Conservation (phyloP, 768 basidiomycete genomes). For the Suillus subaureus region DNA sequence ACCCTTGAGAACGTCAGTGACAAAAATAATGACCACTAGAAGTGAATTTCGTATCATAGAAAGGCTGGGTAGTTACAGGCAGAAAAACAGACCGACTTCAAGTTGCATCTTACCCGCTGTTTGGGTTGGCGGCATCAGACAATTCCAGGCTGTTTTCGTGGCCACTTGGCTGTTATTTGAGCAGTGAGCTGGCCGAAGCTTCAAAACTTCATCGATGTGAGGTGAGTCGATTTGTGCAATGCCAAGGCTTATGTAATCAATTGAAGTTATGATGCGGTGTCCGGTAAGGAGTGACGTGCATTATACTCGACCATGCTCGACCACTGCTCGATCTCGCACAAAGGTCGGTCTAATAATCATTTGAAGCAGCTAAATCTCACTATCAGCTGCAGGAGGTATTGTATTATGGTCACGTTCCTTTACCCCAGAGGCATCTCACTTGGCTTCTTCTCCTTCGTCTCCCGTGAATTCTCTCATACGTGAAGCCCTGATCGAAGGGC, state of each 20-base stretch:
- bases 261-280: constrained; percentile 1
- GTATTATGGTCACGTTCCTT: constrained; percentile 96
- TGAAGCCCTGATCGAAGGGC: constrained; percentile 90
- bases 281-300: not conserved
- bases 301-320: constrained; percentile 68
- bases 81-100: not conserved
- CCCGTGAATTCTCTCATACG: constrained; percentile 89
- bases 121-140: not conserved
- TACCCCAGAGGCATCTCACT: constrained; percentile 78
- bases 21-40: not conserved
- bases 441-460: constrained; percentile 71
- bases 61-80: not conserved
- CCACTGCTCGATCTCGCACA: constrained; percentile 94
- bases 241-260: not conserved
- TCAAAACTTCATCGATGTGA: not conserved
- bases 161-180: not conserved
- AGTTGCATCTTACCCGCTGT: not conserved
- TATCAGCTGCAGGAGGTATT: constrained; percentile 66
- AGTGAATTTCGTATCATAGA: not conserved
- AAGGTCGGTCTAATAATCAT: constrained; percentile 51
- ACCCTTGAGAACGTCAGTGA: not conserved
- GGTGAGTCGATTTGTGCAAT: not conserved
- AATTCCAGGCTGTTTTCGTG: not conserved
- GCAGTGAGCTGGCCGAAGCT: not conserved
- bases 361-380: constrained; percentile 10